Conservation (phyloP, 768 basidiomycete species). For the Trametes elegans region DNA sequence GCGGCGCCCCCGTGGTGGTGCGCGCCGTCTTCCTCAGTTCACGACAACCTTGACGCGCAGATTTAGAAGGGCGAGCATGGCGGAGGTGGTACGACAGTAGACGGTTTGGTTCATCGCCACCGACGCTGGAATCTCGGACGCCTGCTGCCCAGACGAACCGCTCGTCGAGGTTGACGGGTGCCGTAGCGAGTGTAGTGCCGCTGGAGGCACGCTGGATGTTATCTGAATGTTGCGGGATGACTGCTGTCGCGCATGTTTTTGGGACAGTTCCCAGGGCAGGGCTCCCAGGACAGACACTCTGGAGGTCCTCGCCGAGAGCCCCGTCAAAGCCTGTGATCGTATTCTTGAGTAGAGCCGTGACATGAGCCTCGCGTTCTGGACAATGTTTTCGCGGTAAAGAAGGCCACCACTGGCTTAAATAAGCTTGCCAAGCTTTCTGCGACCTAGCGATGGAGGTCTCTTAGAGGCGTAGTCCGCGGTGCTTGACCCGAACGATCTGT, state of each 20-base stretch:
- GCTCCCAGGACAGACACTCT: neutral
- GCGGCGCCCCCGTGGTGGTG: neutral
- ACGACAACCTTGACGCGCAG: neutral
- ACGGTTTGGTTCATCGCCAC: neutral
- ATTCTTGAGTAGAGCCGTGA: neutral
- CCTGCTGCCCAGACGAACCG: constrained; percentile 2
- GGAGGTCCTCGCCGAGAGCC: neutral
- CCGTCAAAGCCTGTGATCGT: neutral
- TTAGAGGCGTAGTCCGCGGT: neutral
- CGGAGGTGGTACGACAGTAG: neutral
- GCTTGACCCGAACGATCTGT: no score
- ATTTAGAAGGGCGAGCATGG: neutral
- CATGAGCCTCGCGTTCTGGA: neutral
- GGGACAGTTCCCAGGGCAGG: neutral
- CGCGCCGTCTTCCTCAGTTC: constrained; percentile 1
- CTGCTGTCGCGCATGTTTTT: neutral
- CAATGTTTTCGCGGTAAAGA: neutral
- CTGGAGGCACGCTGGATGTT: neutral
- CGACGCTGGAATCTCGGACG: constrained; percentile 8
- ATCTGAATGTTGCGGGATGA: neutral
- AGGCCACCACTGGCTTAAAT: neutral
- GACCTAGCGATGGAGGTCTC: neutral
- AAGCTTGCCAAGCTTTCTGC: neutral
- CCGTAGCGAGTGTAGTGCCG: neutral
- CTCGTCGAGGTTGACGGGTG: neutral